Base-by-base conservation (phyloP, 257 asterid genomes). In the Ehretia macrophylla region DNA sequence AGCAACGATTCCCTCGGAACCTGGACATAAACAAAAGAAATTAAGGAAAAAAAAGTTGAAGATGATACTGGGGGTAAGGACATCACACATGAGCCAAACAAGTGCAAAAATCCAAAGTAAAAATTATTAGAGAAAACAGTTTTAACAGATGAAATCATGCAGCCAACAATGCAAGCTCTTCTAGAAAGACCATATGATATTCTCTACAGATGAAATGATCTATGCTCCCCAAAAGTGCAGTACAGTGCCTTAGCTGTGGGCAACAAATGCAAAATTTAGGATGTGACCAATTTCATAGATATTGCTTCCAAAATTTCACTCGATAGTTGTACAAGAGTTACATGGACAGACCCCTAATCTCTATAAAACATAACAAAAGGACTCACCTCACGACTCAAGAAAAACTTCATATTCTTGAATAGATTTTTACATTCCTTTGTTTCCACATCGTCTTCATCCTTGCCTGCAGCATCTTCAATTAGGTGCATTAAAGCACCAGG, bases 1-100 rank as follows among this genome's bases (percentile, higher is more conserved):
- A 93, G 81, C 73, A 93, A 67, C 1, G 97, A 86, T 75, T 93
- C 99, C 68, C 97, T 85, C 5, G 99, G 99, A 69, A 87, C 95
- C 97, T 93, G 82, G 60, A 50, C 17, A 75, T 63, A 32, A 18
- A 67, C 10, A 46, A 67, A 32, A 16, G 37, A 40, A 16, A 44
- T 32, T 49, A 56, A 11, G 35, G 13, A 46, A 37, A 35, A 11
- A 20, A 35, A 20, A 35, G 60, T 55, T 47, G 18, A 52, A 3
- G 27, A 32, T 1, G 39, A 10, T 19, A 48, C 10, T 14, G 13
- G 19, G 3, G 35, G 35, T 27, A 6, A 3, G 6, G 35, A 27
- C 35, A 27, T 6, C 35, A 27, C 3, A 27, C 6, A 27, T 27
- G 6, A 27, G 35, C 35, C 35, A 27, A 27, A 6, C 3, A 27